Percentiles rank a stretch among this genome's conserved stretches.
phyloP scores from a whole-genome alignment of 1,284 basidiomycete genomes.

The Pholiota adiposa region DNA sequence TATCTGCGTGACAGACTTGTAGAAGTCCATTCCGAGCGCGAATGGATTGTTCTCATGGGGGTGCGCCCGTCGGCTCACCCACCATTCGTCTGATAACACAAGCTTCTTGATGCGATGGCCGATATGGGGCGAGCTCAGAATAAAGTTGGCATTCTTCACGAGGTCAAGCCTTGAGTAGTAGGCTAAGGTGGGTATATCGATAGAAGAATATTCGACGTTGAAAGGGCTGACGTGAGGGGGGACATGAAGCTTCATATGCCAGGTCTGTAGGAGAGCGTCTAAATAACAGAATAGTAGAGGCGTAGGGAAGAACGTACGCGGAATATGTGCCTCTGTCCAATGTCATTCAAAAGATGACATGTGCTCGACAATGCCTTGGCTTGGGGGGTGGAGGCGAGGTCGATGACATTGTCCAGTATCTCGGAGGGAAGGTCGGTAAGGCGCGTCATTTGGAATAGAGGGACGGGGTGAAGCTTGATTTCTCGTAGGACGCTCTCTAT shows the following conservation, averaged over 20 bases:
- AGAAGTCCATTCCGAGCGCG: slow-evolving; percentile 19
- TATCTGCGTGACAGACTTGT: slow-evolving; percentile 18
- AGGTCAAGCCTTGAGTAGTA: slow-evolving; percentile 19
- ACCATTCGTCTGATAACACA: slow-evolving; percentile 26
- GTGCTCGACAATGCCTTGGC: slow-evolving; percentile 21
- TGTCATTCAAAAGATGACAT: slow-evolving; percentile 22
- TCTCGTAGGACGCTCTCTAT: slow-evolving; percentile 24
- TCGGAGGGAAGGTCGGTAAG: slow-evolving; percentile 24
- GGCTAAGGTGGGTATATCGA: slow-evolving; percentile 22
- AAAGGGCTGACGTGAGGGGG: slow-evolving; percentile 20
- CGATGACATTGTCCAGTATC: slow-evolving; percentile 22
- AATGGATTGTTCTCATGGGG: slow-evolving; percentile 26
- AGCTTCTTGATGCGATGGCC: slow-evolving; percentile 20
- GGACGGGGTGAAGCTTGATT: slow-evolving; percentile 20
- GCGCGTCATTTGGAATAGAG: slow-evolving; percentile 20
- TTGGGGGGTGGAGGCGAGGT: slow-evolving; percentile 12
- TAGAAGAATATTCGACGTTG: slow-evolving; percentile 21
- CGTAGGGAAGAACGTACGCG: slow-evolving; percentile 7
- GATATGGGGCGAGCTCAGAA: slow-evolving; percentile 18
- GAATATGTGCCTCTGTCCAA: slow-evolving; percentile 24
- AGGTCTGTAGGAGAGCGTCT: slow-evolving; percentile 13
- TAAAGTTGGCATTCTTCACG: slow-evolving; percentile 19
- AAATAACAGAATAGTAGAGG: neutral
- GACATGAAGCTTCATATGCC: slow-evolving; percentile 23
- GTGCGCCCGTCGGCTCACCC: slow-evolving; percentile 22